phyloP scores from a whole-genome alignment of 2,329 filamentous ascomycete genomes.

The Rhynchosporium secalis region DNA sequence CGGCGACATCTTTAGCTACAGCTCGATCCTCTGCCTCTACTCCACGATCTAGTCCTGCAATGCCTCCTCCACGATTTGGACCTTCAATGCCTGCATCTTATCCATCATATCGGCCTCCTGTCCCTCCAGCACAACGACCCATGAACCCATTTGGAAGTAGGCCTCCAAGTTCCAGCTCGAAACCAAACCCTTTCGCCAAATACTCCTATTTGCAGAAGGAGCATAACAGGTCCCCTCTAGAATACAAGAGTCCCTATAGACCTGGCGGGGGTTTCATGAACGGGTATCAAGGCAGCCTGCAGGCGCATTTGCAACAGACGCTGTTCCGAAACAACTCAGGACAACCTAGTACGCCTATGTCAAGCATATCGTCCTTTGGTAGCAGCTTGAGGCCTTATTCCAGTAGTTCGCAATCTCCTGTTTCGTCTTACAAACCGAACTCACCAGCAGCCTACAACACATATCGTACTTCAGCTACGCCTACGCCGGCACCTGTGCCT shows the following conservation, averaged over 20 bases:
- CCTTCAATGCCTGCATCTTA: slow-evolving; percentile 12
- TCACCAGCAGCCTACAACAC: slow-evolving; percentile 7
- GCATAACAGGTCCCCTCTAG: slow-evolving; percentile 57
- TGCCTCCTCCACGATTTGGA: slow-evolving; percentile 4
- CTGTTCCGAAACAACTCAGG: slow-evolving; percentile 32
- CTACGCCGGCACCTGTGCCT: slow-evolving; percentile 13
- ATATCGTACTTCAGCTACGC: slow-evolving; percentile 18
- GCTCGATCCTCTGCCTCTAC: background rate
- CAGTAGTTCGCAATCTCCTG: slow-evolving; percentile 11
- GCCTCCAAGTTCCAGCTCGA: slow-evolving; percentile 21
- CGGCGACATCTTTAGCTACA: background rate
- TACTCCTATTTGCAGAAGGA: slow-evolving; percentile 58
- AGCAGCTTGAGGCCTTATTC: slow-evolving; percentile 21
- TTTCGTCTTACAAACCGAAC: slow-evolving; percentile 15
- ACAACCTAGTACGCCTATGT: slow-evolving; percentile 4
- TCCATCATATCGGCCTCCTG: slow-evolving; percentile 26
- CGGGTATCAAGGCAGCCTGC: slow-evolving; percentile 52
- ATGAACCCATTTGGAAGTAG: slow-evolving; percentile 35
- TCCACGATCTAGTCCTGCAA: slow-evolving; percentile 1
- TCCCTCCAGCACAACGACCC: slow-evolving; percentile 21
- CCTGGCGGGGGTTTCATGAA: slow-evolving; percentile 59
- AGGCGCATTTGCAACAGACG: slow-evolving; percentile 36
- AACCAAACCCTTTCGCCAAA: slow-evolving; percentile 37
- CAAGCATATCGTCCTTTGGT: slow-evolving; percentile 23
- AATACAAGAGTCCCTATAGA: slow-evolving; percentile 61